These are phyloP conservation scores for Malania oleifera DNA, from an alignment of 164 flowering plant genomes.

Conservation along the genomic window DNA sequence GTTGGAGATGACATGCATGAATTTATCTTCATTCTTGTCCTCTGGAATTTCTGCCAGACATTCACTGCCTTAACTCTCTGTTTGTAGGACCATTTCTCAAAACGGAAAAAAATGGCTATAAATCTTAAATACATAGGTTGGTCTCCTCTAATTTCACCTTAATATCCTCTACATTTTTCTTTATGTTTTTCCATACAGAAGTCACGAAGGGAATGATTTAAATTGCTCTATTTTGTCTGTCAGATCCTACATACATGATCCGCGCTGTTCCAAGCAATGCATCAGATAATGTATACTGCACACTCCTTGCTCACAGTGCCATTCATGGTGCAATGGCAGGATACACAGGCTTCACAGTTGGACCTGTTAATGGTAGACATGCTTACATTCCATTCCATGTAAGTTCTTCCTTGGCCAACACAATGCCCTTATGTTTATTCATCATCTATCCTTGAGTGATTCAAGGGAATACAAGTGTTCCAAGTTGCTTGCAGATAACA, in stretches of 20 bases:
- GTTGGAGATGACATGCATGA: no score
- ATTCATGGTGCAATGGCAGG: constrained; percentile 68
- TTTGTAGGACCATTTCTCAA: constrained; percentile 39
- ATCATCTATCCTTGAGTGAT: no score
- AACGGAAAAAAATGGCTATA: constrained; percentile 26
- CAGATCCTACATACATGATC: constrained; percentile 66
- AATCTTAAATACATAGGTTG: constrained; percentile 52
- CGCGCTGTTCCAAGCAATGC: constrained; percentile 57
- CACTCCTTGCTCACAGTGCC: constrained; percentile 60
- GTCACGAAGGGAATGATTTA: no score
- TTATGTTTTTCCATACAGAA: no score
- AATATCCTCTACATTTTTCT: neutral
- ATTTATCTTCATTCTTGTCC: no score
- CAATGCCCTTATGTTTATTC: no score
- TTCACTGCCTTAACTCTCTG: no score
- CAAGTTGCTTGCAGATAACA: no score
- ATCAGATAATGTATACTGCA: constrained; percentile 57
- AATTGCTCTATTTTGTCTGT: neutral
- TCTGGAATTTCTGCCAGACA: no score
- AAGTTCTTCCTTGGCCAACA: constrained; percentile 28
- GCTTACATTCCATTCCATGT: constrained; percentile 53
- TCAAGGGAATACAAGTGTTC: no score
- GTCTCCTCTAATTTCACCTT: neutral
- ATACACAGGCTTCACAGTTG: constrained; percentile 55
- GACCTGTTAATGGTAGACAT: constrained; percentile 57